phyloP scores from a whole-genome alignment of 352 stramenopile genomes.

The Phytophthora lateralis region DNA sequence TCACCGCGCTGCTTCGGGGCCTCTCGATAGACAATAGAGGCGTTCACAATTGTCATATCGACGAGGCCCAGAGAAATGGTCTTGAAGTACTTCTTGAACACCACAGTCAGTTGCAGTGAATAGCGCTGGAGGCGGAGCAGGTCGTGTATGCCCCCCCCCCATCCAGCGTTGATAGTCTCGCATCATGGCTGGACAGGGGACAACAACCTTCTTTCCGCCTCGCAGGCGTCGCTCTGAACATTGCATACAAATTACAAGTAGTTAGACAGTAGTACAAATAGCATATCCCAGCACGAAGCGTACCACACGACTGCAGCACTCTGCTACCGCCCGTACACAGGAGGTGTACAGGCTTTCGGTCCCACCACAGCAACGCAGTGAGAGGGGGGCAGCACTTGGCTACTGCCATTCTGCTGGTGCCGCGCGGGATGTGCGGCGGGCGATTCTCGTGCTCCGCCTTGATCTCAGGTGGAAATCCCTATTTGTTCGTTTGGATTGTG shows the following conservation, averaged over 20 bases:
- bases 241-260: background rate
- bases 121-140: constrained; percentile 25
- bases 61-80: constrained; percentile 30
- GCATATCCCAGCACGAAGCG: background rate
- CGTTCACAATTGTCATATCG: constrained; percentile 30
- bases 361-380: constrained; percentile 5
- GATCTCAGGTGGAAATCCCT: background rate
- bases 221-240: constrained; percentile 5
- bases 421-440: background rate
- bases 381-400: background rate
- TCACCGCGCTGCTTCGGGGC: constrained; percentile 2
- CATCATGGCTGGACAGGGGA: constrained; percentile 15
- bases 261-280: background rate
- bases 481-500: constrained; percentile 4
- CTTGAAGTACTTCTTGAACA: constrained; percentile 33
- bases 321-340: constrained; percentile 1
- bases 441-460: background rate
- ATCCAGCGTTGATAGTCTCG: constrained; percentile 14
- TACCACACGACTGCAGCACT: constrained; percentile 12
- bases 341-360: background rate
- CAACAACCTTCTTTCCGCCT: constrained; percentile 7
- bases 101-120: constrained; percentile 14
- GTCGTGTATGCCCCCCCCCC: constrained; percentile 26
- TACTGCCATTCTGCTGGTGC: background rate
- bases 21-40: constrained; percentile 20